phyloP scores from a whole-genome alignment of 2,329 filamentous ascomycete species.

The Diaporthe australafricana region DNA sequence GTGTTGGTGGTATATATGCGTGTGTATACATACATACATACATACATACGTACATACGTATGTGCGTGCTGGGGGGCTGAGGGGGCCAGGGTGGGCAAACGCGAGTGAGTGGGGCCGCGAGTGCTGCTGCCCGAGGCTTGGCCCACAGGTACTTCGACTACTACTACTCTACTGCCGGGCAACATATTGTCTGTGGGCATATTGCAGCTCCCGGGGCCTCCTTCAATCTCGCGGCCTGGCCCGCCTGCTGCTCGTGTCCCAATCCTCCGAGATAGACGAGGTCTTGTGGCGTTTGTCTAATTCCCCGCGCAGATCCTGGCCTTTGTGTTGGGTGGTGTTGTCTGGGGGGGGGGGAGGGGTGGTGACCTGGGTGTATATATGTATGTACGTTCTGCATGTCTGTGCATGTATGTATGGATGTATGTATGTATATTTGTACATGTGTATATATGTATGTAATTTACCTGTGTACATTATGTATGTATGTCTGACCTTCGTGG shows the following conservation, averaged over 20 bases:
- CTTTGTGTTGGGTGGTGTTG: neutral
- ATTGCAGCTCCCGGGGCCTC: constrained; percentile 24
- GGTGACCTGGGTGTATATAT: neutral
- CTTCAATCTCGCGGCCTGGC: constrained; percentile 29
- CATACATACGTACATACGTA: neutral
- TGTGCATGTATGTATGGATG: too few relatives aligned
- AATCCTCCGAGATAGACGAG: constrained; percentile 20
- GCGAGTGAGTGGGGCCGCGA: too few relatives aligned
- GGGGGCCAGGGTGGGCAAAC: neutral
- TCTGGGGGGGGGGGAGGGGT: neutral
- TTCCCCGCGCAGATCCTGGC: constrained; percentile 24
- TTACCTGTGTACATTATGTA: too few relatives aligned
- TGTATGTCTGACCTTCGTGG: constrained; percentile 21
- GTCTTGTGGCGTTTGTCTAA: constrained; percentile 13
- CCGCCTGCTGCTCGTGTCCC: constrained; percentile 1
- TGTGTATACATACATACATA: neutral
- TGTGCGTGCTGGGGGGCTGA: constrained; percentile 2
- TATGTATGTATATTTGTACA: neutral
- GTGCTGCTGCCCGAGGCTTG: neutral
- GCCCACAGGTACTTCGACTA: neutral
- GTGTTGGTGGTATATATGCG: neutral
- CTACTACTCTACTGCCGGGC: neutral
- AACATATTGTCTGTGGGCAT: constrained; percentile 23
- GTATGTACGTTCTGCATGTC: neutral
- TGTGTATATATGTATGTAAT: neutral